Evolutionary conservation across 2,329 filamentous ascomycete genomes (phyloP), one percentile per base, ranked within the genome.

Genomic region (Elsinoe arachidis): DNA sequence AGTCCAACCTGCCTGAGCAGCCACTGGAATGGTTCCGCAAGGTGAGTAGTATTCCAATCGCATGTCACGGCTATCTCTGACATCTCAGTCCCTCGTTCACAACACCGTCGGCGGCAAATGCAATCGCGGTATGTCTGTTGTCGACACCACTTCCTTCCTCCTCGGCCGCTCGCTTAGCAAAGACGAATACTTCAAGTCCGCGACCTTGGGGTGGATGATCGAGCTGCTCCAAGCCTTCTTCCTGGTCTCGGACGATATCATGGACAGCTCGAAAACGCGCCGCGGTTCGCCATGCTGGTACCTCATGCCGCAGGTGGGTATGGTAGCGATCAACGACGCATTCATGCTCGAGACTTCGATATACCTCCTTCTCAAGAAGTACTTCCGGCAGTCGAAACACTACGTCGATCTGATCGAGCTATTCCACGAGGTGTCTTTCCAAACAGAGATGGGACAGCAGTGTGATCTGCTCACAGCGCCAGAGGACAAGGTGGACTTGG

Each of bases 141-240:
- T 93, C 64, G 93, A 99, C 76, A 93, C 90, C 47, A 85, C 86
- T 63, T 86, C 89, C 63, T 78, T 93, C 67, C 84, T 97, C 62
- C 82, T 91, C 68, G 79, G 82, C 67, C 76, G 80, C 65, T 77
- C 87, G 57, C 83, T 97, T 63, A 82, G 78, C 63, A 80, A 88
- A 61, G 82, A 92, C 59, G 87, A 97, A 75, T 95, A 91, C 80
- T 93, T 95, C 78, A 79, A 88, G 65, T 80, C 92, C 49, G 88
- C 90, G 44, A 87, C 89, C 15, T 82, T 99, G 15, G 93, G 93
- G 69, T 99, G 93, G 93, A 84, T 96, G 81, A 95, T 95, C 62
- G 93, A 99, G 81, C 84, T 99, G 52, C 87, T 99, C 34, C 93
- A 99, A 78, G 92, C 93, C 63, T 97, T 96, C 81, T 97, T 99